These are phyloP conservation scores for Pelargonium australe DNA, from an alignment of 441 rosid species.

Conservation along the genomic window DNA sequence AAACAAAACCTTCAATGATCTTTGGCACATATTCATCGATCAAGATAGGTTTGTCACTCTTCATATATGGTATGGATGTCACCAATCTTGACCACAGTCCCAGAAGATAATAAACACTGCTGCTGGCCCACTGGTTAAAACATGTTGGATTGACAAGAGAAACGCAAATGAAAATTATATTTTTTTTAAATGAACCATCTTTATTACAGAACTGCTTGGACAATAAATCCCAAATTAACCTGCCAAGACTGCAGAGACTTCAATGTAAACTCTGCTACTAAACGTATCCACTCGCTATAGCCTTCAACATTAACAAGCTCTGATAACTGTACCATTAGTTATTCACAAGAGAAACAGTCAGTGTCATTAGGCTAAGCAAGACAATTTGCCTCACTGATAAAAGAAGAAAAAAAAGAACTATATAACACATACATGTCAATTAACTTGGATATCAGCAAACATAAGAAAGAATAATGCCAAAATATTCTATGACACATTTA, in stretches of 20 bases:
- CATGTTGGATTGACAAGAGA: constrained; percentile 9
- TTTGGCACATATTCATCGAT: constrained; percentile 96
- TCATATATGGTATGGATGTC: constrained; percentile 82
- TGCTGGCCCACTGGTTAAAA: constrained; percentile 87
- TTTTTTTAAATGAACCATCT: neutral
- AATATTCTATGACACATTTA: neutral
- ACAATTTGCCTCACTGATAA: neutral
- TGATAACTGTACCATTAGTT: constrained; percentile 62
- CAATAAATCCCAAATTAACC: constrained; percentile 39
- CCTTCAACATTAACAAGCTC: constrained; percentile 98
- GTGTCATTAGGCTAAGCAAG: neutral
- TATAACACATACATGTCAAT: neutral
- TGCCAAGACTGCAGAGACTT: constrained; percentile 98
- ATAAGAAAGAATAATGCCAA: neutral
- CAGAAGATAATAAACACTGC: constrained; percentile 92
- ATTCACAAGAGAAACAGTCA: constrained; percentile 16
- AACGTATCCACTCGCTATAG: constrained; percentile 93
- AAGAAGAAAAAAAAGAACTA: neutral
- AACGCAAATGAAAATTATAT: no score
- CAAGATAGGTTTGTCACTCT: constrained; percentile 93
- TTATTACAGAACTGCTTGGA: neutral
- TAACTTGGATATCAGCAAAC: neutral
- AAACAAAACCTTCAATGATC: constrained; percentile 90
- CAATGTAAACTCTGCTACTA: constrained; percentile 93
- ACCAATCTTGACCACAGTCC: constrained; percentile 98